These are phyloP conservation scores for Chionographis japonica DNA, from an alignment of 106 monocot species.

Conservation along the genomic window DNA sequence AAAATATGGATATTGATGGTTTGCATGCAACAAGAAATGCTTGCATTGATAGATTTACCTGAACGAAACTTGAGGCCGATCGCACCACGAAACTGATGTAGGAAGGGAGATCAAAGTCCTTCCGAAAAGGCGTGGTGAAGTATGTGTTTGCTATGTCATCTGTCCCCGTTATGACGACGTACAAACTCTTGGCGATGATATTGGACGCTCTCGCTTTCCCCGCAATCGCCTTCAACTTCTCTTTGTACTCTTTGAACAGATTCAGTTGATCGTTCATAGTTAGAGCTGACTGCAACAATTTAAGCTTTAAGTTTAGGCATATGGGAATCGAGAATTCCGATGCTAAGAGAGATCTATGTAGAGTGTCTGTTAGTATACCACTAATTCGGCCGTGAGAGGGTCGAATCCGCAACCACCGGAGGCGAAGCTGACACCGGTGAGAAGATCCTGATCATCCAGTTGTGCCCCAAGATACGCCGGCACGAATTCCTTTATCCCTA, in stretches of 20 bases:
- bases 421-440: slow-evolving; percentile 89
- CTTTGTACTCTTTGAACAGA: slow-evolving; percentile 40
- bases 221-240: slow-evolving; percentile 32
- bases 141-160: slow-evolving; percentile 72
- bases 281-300: slow-evolving; percentile 18
- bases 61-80: slow-evolving; percentile 31
- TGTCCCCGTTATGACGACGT: slow-evolving; percentile 38
- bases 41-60: slow-evolving; percentile 18
- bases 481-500: slow-evolving; percentile 68
- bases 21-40: no score
- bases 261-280: slow-evolving; percentile 33
- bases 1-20: background rate
- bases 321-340: background rate
- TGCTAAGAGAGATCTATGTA: background rate
- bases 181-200: slow-evolving; percentile 24
- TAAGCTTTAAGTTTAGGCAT: background rate
- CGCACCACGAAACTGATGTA: slow-evolving; percentile 37
- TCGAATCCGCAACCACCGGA: slow-evolving; percentile 78
- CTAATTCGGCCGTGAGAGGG: slow-evolving; percentile 55
- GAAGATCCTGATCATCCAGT: slow-evolving; percentile 45
- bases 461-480: slow-evolving; percentile 63
- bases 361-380: slow-evolving; percentile 20
- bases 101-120: slow-evolving; percentile 38
- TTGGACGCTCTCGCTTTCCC: slow-evolving; percentile 25
- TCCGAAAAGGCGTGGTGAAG: slow-evolving; percentile 37